These are phyloP conservation scores for Coriolopsis trogii DNA, from an alignment of 1,284 basidiomycete species.

Conservation along the genomic window DNA sequence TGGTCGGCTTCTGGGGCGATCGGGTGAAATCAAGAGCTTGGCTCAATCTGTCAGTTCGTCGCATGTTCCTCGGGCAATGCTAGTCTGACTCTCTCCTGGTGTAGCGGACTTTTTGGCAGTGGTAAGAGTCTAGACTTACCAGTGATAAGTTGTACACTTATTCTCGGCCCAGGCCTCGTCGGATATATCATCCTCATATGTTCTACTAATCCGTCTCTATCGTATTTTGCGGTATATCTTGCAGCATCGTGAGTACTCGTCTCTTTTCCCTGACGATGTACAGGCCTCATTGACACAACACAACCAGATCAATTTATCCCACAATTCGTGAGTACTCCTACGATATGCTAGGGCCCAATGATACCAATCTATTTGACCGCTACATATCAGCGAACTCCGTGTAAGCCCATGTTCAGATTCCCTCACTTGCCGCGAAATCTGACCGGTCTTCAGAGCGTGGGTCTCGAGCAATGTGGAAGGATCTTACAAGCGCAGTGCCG, in stretches of 20 bases:
- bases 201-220: conserved; percentile 46
- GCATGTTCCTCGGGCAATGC: neutral
- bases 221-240: conserved; percentile 49
- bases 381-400: conserved; percentile 46
- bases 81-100: neutral
- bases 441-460: conserved; percentile 45
- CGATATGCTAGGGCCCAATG: neutral
- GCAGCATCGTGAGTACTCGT: conserved; percentile 45
- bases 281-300: conserved; percentile 3
- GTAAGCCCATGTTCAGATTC: too few relatives aligned
- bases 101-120: conserved; percentile 27
- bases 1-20: conserved; percentile 52
- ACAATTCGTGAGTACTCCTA: conserved; percentile 43
- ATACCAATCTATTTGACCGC: neutral
- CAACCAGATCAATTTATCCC: conserved; percentile 47
- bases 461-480: conserved; percentile 57
- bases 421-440: too few relatives aligned
- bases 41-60: conserved; percentile 46
- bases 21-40: conserved; percentile 46
- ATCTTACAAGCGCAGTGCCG: conserved; percentile 75
- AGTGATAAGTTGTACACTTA: too few relatives aligned
- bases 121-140: conserved; percentile 1
- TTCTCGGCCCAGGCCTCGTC: conserved; percentile 36
- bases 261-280: neutral
- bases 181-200: conserved; percentile 57